Base-by-base conservation (phyloP, 306 rosid species). In the Cicer bijugum region DNA sequence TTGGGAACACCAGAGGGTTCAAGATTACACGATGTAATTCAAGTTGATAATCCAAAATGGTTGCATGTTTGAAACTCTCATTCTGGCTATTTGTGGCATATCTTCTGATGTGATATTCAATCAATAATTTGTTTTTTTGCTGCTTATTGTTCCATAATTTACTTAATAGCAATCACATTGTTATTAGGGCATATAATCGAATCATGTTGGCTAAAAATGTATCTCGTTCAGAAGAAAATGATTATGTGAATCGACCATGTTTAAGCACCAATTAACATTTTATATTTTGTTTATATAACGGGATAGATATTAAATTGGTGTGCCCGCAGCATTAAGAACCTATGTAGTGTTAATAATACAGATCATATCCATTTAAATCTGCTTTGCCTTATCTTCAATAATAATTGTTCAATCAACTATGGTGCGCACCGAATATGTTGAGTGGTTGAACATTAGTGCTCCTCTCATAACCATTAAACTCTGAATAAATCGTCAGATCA, bases 1-100 rank as follows among this genome's bases (percentile, higher is more conserved):
- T 67, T 91, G 74, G 97, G 91, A 76, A 88, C 89, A 63, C 97
- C 94, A 11, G 93, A 85, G 56, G 92, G 88, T 81, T 87, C 92
- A 39, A 75, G 78, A 44, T 81, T 91, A 72, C 92, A 88, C 79
- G 9, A 75, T 4, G 9, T 53, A 6, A 72, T 87, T 23, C 72
- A 75, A 75, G 38, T 82, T 71, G 62, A 85, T 71, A 84, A 75
- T 78, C 71, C 85, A 35, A 75, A 71, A 38, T 9, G 72, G 79
- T 60, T 43, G 5, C 37, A 44, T 55, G 72, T 60, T 1, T 78
- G 80, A 66, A 66, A 43, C 55, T 14, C 35, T 12, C 20, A 6
- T 35, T 60, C 9, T 35, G 0, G 52, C 6, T 56, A 53, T 23
- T 10, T 12, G 14, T 8, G 6, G 20, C 61, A 68, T 7, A 46